Base-by-base conservation (phyloP, 2,329 filamentous ascomycete genomes). In the Aspergillus unguis region DNA sequence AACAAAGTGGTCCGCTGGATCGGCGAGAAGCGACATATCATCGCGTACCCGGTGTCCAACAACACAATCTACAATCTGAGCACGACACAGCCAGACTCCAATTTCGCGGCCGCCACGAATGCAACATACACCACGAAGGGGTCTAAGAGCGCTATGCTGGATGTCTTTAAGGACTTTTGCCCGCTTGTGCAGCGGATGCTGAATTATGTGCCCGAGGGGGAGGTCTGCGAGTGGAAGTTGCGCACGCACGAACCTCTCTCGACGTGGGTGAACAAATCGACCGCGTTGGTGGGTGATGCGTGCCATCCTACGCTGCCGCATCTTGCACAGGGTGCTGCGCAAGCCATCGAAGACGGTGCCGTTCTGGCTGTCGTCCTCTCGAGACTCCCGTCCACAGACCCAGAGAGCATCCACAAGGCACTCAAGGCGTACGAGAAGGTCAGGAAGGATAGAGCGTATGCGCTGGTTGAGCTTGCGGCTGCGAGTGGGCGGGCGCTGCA, bases 41-140 rank as follows among this genome's bases (percentile, higher is more conserved):
- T 88, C 63, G 84, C 83, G 1, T 88, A 88, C 62, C 79, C 84
- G 0, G 78, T 88, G 29, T 77, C 80, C 50, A 77, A 78, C 57
- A 83, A 86, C 62, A 77, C 77, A 11, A 81, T 87, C 52, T 87
- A 87, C 73, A 88, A 88, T 68, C 69, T 87, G 37, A 83, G 80
- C 9, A 85, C 84, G 2, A 75, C 80, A 0, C 84, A 86, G 55
- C 81, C 83, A 0, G 82, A 85, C 53, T 73, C 69, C 29, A 80
- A 85, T 62, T 84, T 84, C 57, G 80, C 82, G 1, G 76, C 77
- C 3, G 82, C 81, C 1, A 77, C 78, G 2, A 80, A 78, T 4
- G 78, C 80, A 8, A 84, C 82, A 2, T 87, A 86, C 65, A 86
- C 84, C 2, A 86, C 82, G 6, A 80, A 76, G 52, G 84, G 82